These are phyloP conservation scores for Xylaria acuta DNA, from an alignment of 495 filamentous ascomycete species.

Conservation along the genomic window DNA sequence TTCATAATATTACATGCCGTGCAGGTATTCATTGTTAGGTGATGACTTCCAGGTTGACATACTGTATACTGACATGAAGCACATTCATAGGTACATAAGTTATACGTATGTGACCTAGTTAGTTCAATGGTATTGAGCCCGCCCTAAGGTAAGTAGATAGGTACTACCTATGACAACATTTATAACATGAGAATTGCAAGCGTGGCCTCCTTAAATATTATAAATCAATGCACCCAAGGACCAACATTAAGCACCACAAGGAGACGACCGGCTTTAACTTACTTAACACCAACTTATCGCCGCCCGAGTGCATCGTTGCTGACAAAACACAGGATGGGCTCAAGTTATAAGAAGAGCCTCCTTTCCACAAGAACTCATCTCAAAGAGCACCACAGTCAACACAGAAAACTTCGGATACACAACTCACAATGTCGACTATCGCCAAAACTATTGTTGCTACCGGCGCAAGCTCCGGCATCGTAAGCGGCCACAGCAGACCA, in stretches of 20 bases:
- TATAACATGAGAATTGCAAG: neutral
- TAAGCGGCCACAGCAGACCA: slow-evolving; percentile 28
- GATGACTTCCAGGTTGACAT: neutral
- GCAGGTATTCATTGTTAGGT: neutral
- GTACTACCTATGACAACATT: slow-evolving; percentile 16
- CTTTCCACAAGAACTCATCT: neutral
- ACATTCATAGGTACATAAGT: neutral
- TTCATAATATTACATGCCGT: neutral
- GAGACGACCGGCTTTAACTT: slow-evolving; percentile 8
- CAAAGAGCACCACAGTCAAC: neutral
- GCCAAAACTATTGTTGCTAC: slow-evolving; percentile 54
- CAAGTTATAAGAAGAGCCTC: slow-evolving; percentile 11
- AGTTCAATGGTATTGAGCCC: neutral
- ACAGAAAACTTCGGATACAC: neutral
- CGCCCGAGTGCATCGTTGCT: slow-evolving; percentile 3
- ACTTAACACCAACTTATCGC: slow-evolving; percentile 23
- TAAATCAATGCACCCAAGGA: neutral
- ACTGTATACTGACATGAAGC: neutral
- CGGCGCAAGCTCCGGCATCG: slow-evolving; percentile 52
- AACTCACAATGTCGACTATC: slow-evolving; percentile 38
- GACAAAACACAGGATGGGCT: slow-evolving; percentile 11
- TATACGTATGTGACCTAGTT: neutral
- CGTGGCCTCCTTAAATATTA: neutral
- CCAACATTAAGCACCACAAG: neutral
- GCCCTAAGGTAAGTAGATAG: neutral